Conservation (phyloP, 306 rosid species). For the Styphnolobium japonicum region DNA sequence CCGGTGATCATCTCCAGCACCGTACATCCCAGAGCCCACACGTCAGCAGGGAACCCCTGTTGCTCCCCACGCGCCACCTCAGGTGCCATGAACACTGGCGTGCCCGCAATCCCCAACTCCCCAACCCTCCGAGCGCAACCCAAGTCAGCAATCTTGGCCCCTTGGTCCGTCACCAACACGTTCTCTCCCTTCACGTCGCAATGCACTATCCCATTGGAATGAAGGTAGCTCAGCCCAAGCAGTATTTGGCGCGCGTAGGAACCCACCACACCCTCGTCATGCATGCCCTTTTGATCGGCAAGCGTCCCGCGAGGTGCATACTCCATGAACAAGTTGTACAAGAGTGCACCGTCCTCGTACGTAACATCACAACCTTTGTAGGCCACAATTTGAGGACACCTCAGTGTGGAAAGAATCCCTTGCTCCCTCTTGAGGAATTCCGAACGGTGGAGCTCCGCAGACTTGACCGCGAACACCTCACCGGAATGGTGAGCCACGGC, state of each 20-base stretch:
- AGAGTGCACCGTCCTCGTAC: constrained; percentile 48
- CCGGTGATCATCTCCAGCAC: constrained; percentile 86
- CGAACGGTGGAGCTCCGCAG: constrained; percentile 47
- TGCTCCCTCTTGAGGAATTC: constrained; percentile 56
- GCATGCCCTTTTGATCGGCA: constrained; percentile 36
- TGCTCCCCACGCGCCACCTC: constrained; percentile 91
- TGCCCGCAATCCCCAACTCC: constrained; percentile 45
- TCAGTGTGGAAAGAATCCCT: constrained; percentile 49
- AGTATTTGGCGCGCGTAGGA: constrained; percentile 56
- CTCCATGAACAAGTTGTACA: constrained; percentile 72
- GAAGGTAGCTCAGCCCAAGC: constrained; percentile 58
- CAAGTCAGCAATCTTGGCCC: constrained; percentile 75
- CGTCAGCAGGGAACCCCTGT: constrained; percentile 77
- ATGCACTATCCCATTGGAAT: constrained; percentile 73
- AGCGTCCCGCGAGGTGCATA: constrained; percentile 67
- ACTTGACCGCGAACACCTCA: constrained; percentile 59
- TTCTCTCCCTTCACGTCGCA: constrained; percentile 81
- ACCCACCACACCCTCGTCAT: constrained; percentile 39
- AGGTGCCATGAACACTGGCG: constrained; percentile 89
- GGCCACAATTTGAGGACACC: constrained; percentile 47
- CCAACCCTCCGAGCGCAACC: constrained; percentile 62
- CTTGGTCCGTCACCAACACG: constrained; percentile 53
- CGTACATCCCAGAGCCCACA: constrained; percentile 91
- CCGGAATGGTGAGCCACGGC: constrained; percentile 39
- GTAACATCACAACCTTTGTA: constrained; percentile 62